Evolutionary conservation across 2,329 filamentous ascomycete species (phyloP), one percentile per base, ranked within the genome.

Genomic region (Calonectria fujianensis): DNA sequence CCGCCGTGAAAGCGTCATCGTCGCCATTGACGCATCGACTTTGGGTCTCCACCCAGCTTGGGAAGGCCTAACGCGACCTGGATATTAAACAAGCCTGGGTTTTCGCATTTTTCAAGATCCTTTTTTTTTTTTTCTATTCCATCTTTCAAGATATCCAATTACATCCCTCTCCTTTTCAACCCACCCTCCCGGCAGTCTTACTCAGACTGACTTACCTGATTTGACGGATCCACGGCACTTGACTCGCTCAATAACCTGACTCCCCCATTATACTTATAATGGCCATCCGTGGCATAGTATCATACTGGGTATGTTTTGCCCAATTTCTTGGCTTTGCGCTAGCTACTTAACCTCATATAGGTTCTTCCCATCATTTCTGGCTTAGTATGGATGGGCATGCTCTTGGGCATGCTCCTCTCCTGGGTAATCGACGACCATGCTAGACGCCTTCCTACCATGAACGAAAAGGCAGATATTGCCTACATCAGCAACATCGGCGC

Each of bases 401-500:
- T 96, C 20, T 88, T 95, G 32, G 91, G 90, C 70, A 90, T 96
- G 85, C 87, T 96, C 73, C 88, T 94, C n/a, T 89, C 91, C 84
- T 96, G 94, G 94, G 85, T 90, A 75, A 83, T 91, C 50, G 85
- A 91, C 79, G 85, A 85, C 6, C 84, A 93, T 72, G 84, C 86
- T n/a, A 87, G 86, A 1, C 86, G 87, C 76, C 95, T 94, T 80
- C 73, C 86, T 3, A 93, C 91, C 51, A 94, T 95, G 92, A 83
- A 86, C 27, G 61, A 76, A 0, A 76, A 78, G 39, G 93, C 94
- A 82, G 83, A 79, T 32, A 93, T 96, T 54, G 92, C 94, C 75
- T 96, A 93, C 86, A 95, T 95, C 81, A 94, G 91, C 78, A 91
- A 94, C 84, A 87, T 93, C 16, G 92, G 91, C 75, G 91, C 91